Evolutionary conservation across 2,329 filamentous ascomycete species (phyloP), one percentile per base, ranked within the genome.

Genomic region (Acephala macrosclerotiorum): DNA sequence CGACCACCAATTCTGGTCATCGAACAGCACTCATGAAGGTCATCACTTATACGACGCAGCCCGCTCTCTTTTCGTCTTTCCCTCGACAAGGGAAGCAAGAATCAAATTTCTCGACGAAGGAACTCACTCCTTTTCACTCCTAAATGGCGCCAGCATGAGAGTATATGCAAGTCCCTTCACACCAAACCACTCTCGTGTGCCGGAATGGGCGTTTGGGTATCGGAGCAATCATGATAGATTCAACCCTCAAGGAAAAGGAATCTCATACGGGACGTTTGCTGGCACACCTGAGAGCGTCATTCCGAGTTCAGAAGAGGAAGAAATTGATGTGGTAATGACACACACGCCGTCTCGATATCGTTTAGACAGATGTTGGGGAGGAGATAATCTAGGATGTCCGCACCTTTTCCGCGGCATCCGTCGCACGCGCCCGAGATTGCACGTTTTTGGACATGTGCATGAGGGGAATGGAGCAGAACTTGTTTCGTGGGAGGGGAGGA

Each of bases 371-470:
- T 72, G 70, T 20, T 79, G 78, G 2, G 85, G 85, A 1, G 84
- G 83, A 65, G 68, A 71, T 0, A 66, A 78, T n/a, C 78, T 88
- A 2, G 57, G 57, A 7, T 59, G 57, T 45, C 57, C 57, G 22
- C 57, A 59, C 22, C 57, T 59, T 2, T 80, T 86, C 62, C 73
- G 72, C 0, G 82, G 85, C 0, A 70, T 87, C 0, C 77, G 79
- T 1, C 71, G 72, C 0, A 78, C 80, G 1, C 77, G 76, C 26
- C 85, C 85, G 1, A 72, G 72, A 9, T 68, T 88, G 3, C 83
- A 87, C 72, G 87, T 84, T 72, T 87, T 87, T 65, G 85, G 85
- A 0, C 86, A 88, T 67, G 83, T 87, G 18, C 86, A 88, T 71
- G 83, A 86, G 68, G 82, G 79, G 0, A 90, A 86, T 85, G 88